These are phyloP conservation scores for Leucosporidium creatinivorum DNA, from an alignment of 768 basidiomycete species.

Conservation along the genomic window DNA sequence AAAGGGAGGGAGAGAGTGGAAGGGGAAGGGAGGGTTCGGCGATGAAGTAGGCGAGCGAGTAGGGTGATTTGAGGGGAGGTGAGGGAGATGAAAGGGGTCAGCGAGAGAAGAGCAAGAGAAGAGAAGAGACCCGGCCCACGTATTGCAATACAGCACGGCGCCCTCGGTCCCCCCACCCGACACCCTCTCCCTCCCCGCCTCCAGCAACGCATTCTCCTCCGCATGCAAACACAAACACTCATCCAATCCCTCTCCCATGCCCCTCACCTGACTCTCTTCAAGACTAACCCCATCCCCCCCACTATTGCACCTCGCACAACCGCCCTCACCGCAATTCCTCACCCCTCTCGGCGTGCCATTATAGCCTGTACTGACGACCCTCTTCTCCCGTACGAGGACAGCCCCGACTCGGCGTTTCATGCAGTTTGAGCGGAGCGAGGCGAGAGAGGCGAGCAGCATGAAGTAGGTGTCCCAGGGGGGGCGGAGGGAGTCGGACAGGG, in stretches of 20 bases:
- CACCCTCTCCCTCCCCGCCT: slow-evolving; percentile 87
- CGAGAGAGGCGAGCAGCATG: slow-evolving; percentile 29
- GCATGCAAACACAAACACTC: slow-evolving; percentile 95
- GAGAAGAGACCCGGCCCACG: slow-evolving; percentile 51
- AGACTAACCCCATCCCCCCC: slow-evolving; percentile 37
- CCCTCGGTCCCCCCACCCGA: slow-evolving; percentile 50
- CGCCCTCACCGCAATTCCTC: slow-evolving; percentile 83
- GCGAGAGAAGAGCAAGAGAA: background rate
- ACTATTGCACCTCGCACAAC: slow-evolving; percentile 73
- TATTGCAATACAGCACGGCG: slow-evolving; percentile 94
- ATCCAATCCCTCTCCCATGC: slow-evolving; percentile 44
- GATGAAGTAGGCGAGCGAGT: background rate
- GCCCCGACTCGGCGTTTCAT: slow-evolving; percentile 78
- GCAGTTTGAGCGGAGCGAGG: background rate
- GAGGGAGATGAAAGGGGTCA: background rate
- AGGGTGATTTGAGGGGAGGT: background rate
- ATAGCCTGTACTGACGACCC: slow-evolving; percentile 51
- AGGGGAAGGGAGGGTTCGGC: background rate
- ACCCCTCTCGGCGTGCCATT: slow-evolving; percentile 92
- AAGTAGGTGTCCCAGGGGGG: slow-evolving; percentile 35
- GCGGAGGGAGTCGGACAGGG: slow-evolving; percentile 11
- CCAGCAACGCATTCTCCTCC: slow-evolving; percentile 92
- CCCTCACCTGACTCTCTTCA: background rate
- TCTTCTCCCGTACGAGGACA: slow-evolving; percentile 65
- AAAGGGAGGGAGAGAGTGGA: too few species aligned